phyloP scores from a whole-genome alignment of 768 basidiomycete genomes.

The Macrolepiota dolichaula region DNA sequence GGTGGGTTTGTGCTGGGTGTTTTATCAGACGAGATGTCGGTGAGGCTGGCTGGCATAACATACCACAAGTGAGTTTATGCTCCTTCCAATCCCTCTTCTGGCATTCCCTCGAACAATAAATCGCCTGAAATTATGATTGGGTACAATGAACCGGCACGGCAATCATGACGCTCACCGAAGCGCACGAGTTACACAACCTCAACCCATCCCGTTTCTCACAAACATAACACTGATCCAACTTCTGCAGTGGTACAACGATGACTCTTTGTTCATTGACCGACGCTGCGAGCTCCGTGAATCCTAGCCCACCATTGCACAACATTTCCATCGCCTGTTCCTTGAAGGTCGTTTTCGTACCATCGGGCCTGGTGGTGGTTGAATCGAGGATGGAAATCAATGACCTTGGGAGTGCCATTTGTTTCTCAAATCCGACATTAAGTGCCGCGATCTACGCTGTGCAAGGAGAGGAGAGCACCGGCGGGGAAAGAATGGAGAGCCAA shows the following conservation, averaged over 20 bases:
- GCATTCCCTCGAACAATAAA: constrained; percentile 13
- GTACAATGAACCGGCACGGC: too few species aligned
- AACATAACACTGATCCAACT: not conserved
- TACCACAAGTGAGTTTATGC: constrained; percentile 10
- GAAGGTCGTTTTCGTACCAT: not conserved
- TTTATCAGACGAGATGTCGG: not conserved
- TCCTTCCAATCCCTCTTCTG: constrained; percentile 12
- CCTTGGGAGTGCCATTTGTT: too few species aligned
- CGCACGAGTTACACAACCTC: not conserved
- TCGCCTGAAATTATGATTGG: not conserved
- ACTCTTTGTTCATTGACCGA: not conserved
- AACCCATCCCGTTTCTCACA: not conserved
- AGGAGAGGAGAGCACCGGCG: too few species aligned
- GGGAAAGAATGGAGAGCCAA: too few species aligned
- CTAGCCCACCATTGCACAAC: not conserved
- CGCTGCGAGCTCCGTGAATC: not conserved
- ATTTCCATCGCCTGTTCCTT: not conserved
- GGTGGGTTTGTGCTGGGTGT: constrained; percentile 29
- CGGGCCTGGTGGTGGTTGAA: not conserved
- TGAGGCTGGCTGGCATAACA: not conserved
- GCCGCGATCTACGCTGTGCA: too few species aligned
- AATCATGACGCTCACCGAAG: not conserved
- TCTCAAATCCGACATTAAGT: too few species aligned
- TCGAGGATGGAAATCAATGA: not conserved
- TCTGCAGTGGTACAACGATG: not conserved